Base-by-base conservation (phyloP, 2,329 filamentous ascomycete genomes). In the Cladosporium sp. region DNA sequence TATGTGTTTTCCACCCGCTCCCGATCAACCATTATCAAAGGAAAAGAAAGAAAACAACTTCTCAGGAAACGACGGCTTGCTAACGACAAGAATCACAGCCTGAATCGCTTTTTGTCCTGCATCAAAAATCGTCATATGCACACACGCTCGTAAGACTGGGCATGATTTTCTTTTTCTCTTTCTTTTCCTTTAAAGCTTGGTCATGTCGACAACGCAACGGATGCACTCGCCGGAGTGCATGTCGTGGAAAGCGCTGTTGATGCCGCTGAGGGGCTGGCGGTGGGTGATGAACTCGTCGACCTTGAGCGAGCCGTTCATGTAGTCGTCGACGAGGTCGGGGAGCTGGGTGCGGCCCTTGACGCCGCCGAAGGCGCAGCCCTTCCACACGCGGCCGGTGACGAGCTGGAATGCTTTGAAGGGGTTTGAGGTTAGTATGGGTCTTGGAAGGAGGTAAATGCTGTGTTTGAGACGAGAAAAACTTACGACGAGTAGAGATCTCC, bases 221-320 rank as follows among this genome's bases (percentile, higher is more conserved):
- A 99, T 96, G 74, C 93, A 99, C 73, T 97, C 91, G 53, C 93
- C 93, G 54, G 84, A 80, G 80, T 96, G 95, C 93, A 99, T 99
- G 62, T 86, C 83, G 58, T 89, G 82, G 65, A 96, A 99, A 17
- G 90, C 92, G 45, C 79, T 76, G 79, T 97, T 97, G 73, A 99
- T 95, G 65, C 87, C 83, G 54, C 75, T 74, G 39, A 99, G 77
- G 3, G 79, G 80, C 76, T 95, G 89, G 62, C 91, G 84, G 77
- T 99, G 93, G 27, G 93, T 99, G 75, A 99, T 97, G 78, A 97
- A 97, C 77, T 99, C 93, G 69, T 97, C 92, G 40, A 97, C 93
- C 84, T 96, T 97, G 68, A 99, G 85, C 67, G 86, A 82, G 62
- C 91, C 91, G 47, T 80, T 80, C 70, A 95, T 79, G 75, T 99